Evolutionary conservation across 306 rosid species (phyloP).

Genomic region (Vicia villosa): DNA sequence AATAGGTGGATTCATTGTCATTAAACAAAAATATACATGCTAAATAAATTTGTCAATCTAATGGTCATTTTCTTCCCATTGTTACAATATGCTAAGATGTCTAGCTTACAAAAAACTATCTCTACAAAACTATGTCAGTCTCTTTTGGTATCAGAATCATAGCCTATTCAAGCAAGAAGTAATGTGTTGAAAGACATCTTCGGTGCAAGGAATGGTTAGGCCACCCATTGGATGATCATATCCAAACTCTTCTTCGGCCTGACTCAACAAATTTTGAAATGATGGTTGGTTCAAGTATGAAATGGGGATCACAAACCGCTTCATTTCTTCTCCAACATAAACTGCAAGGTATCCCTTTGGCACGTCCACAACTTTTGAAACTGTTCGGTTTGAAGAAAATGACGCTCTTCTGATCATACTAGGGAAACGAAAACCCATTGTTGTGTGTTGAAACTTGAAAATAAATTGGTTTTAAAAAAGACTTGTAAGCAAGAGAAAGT

Average conservation of each 20-base stretch:
- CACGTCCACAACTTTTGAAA: constrained; percentile 28
- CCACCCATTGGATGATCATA: constrained; percentile 48
- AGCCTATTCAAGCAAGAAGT: constrained; percentile 28
- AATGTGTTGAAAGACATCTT: constrained; percentile 28
- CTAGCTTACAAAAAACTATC: constrained; percentile 16
- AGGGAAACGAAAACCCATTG: constrained; percentile 41
- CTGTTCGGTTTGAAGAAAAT: constrained; percentile 5
- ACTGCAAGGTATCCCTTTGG: constrained; percentile 57
- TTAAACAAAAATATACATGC: neutral
- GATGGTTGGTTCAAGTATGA: constrained; percentile 39
- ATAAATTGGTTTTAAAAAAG: neutral
- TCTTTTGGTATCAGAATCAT: constrained; percentile 12
- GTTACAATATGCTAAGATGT: neutral
- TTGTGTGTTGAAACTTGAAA: constrained; percentile 11
- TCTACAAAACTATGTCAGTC: constrained; percentile 19
- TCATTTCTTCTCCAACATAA: constrained; percentile 52
- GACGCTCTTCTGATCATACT: constrained; percentile 23
- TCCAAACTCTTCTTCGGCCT: constrained; percentile 43
- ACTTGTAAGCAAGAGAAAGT: neutral
- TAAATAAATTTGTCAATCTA: neutral
- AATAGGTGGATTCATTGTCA: constrained; percentile 13
- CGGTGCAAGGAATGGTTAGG: constrained; percentile 40
- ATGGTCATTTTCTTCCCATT: neutral
- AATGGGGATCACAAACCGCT: constrained; percentile 42
- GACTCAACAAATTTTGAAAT: constrained; percentile 41